Evolutionary conservation across 2,329 filamentous ascomycete genomes (phyloP), one percentile per base, ranked within the genome.

Genomic region (Ophiostoma quercus): DNA sequence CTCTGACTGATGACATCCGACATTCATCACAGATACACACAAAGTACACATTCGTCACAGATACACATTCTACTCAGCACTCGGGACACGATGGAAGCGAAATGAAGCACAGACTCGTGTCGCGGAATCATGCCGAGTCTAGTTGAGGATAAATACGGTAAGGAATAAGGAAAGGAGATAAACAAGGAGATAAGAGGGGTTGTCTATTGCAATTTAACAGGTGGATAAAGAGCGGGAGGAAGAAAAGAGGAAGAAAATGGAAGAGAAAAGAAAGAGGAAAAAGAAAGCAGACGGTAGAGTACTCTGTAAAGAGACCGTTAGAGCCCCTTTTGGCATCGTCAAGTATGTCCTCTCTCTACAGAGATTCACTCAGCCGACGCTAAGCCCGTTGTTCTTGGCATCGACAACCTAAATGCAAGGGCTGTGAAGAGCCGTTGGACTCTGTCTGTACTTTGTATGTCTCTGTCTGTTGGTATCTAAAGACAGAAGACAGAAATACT

Each of bases 351-450:
- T 29, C 25, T 29, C 25, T 29, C 25, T 29, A 29, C 25, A 29
- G 25, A 29, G 25, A 29, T 29, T 29, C 25, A 29, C 47, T 29
- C 22, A 39, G 22, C 8, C 16, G 16, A n/a, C 60, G 47, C 32
- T 65, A 39, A 54, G 32, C 32, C 62, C 16, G 8, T 25, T 4
- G 9, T 62, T 25, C 57, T 62, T 62, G 57, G 57, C 57, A 62
- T 63, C 60, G 60, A 63, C 60, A 63, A 63, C 60, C 25, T 63
- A 63, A 34, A 63, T 62, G 25, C 60, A 63, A 63, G 25, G 9
- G 16, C 19, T 16, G 19, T 47, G n/a, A n/a, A 7, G 7, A 6
- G 5, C 19, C 16, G 43, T 47, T 47, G 1, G 19, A 1, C 41
- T 14, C 41, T 47, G 16, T 47, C 43, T 47, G 5, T 47, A 3